phyloP scores from a whole-genome alignment of 1,139 yeast species.

The Candida sp. region DNA sequence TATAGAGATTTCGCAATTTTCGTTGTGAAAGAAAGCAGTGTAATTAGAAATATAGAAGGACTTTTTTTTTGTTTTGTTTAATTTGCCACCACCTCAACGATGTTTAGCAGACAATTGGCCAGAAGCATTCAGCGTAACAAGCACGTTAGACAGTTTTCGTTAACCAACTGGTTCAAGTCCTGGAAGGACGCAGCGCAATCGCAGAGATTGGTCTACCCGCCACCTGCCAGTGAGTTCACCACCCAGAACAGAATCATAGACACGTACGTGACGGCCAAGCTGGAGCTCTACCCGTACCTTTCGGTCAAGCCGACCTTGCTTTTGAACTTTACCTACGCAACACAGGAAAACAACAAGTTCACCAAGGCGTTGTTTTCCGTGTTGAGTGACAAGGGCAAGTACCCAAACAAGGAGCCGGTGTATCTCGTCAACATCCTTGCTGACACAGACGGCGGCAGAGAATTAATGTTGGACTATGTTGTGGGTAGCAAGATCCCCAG shows the following conservation, averaged over 20 bases:
- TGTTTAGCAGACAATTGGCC: slow-evolving; percentile 15
- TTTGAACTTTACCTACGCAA: slow-evolving; percentile 78
- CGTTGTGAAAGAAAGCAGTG: background rate
- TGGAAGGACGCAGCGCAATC: slow-evolving; percentile 16
- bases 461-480: slow-evolving; percentile 56
- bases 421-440: slow-evolving; percentile 73
- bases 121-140: slow-evolving; percentile 7
- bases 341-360: slow-evolving; percentile 61
- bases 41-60: background rate
- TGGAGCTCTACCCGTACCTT: slow-evolving; percentile 61
- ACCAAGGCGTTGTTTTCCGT: slow-evolving; percentile 67
- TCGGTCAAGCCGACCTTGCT: slow-evolving; percentile 64
- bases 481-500: slow-evolving; percentile 64
- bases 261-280: slow-evolving; percentile 45
- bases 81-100: background rate
- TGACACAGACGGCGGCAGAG: slow-evolving; percentile 67
- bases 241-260: slow-evolving; percentile 47
- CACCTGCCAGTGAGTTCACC: slow-evolving; percentile 38
- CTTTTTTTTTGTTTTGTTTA: too few relatives aligned
- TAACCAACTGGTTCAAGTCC: slow-evolving; percentile 15
- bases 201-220: slow-evolving; percentile 41
- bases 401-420: slow-evolving; percentile 43
- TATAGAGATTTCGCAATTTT: background rate
- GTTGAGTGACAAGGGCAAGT: slow-evolving; percentile 53
- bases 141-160: slow-evolving; percentile 23